Evolutionary conservation across 306 rosid species (phyloP), one percentile per base, ranked within the genome.

Genomic region (Cicer arietinum): DNA sequence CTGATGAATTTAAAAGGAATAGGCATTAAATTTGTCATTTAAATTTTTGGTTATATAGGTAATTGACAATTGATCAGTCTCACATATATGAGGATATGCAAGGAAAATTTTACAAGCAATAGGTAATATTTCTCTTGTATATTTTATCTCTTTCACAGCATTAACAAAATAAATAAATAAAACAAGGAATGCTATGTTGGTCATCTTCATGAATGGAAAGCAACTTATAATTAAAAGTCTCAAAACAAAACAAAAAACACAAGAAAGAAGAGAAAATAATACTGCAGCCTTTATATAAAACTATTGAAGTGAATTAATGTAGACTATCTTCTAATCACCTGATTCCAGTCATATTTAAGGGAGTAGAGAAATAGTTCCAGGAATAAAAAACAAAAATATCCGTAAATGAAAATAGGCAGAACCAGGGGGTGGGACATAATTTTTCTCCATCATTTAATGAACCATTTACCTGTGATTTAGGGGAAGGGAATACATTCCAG

Each of bases 401-500:
- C 52, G 47, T 41, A 79, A 63, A 83, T 42, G 61, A 41, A 75
- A 53, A 43, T 4, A 50, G 14, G 67, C 54, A 4, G 39, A 46
- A 60, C 50, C 10, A 74, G 10, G 63, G n/a, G 35, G 62, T 20
- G 17, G 12, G 51, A 30, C 1, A 44, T 37, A 10, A 22, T 72
- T 11, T 37, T 74, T 6, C 61, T 17, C 69, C 57, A 47, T 37
- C 61, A 14, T 45, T 70, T 14, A 67, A 14, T 52, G 76, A 75
- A 56, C 44, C 57, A 56, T 66, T 89, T 92, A 92, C 99, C 96
- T 95, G 96, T 51, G 99, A 95, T 83, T 95, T 95, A 41, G 97
- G 98, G 71, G 97, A 92, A 66, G 98, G 99, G 67, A 95, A 95
- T 45, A 95, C 97, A 46, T 92, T 92, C 99, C 99, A 95, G 80